Evolutionary conservation across 371 early-diverging fungal genomes (phyloP).

Genomic region (Rhizopus sp.): DNA sequence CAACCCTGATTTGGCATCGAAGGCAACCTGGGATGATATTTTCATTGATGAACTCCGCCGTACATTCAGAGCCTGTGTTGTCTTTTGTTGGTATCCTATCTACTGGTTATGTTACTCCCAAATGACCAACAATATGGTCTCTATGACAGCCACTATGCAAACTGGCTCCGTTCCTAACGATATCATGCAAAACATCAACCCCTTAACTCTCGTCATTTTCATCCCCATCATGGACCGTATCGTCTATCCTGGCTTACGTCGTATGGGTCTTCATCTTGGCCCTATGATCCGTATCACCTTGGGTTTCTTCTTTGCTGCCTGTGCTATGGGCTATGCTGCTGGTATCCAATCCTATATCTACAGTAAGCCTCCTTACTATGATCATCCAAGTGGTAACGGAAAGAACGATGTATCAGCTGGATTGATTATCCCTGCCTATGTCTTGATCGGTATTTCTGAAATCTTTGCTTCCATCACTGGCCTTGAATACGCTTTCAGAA

Average conservation of each 20-base stretch:
- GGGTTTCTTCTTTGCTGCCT: slow-evolving; percentile 72
- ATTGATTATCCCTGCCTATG: slow-evolving; percentile 66
- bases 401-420: slow-evolving; percentile 62
- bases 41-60: slow-evolving; percentile 73
- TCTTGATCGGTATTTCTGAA: slow-evolving; percentile 64
- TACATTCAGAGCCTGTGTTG: slow-evolving; percentile 67
- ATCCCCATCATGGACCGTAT: slow-evolving; percentile 74
- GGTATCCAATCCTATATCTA: slow-evolving; percentile 73
- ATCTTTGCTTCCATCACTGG: slow-evolving; percentile 74
- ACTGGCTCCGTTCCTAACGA: slow-evolving; percentile 67
- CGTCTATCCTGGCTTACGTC: slow-evolving; percentile 69
- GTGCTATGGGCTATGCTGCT: slow-evolving; percentile 74
- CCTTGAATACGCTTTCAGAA: slow-evolving; percentile 75
- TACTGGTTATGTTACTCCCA: slow-evolving; percentile 82
- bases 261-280: slow-evolving; percentile 62
- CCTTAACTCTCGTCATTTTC: slow-evolving; percentile 65
- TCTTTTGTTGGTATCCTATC: slow-evolving; percentile 73
- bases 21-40: slow-evolving; percentile 65
- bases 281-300: slow-evolving; percentile 72
- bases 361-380: slow-evolving; percentile 37
- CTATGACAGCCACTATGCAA: slow-evolving; percentile 72
- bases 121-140: slow-evolving; percentile 76
- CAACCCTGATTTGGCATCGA: slow-evolving; percentile 35
- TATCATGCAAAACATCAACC: slow-evolving; percentile 66
- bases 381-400: slow-evolving; percentile 23